These are phyloP conservation scores for Beauveria medogensis DNA, from an alignment of 2,329 filamentous ascomycete species.

Conservation along the genomic window DNA sequence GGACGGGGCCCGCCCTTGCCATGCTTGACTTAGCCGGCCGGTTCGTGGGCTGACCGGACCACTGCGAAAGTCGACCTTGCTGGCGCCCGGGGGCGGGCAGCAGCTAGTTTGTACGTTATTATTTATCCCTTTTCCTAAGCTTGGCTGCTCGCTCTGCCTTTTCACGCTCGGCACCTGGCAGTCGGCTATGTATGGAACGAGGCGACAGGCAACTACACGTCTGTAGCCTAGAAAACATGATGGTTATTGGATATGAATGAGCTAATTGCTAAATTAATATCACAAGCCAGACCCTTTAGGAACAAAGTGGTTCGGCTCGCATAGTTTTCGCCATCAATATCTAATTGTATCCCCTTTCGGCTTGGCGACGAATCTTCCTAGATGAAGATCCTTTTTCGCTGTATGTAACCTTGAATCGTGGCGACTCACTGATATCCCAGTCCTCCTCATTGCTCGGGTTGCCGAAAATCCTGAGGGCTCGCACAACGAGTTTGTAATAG, in stretches of 20 bases:
- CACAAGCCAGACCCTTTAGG: not conserved
- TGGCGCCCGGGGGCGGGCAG: too few relatives aligned
- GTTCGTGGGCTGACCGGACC: too few relatives aligned
- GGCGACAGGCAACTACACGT: constrained; percentile 16
- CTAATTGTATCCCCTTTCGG: not conserved
- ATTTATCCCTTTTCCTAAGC: too few relatives aligned
- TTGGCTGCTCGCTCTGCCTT: too few relatives aligned
- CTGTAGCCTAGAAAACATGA: constrained; percentile 12
- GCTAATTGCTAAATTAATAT: not conserved
- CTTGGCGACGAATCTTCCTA: not conserved
- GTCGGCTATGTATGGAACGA: constrained; percentile 33
- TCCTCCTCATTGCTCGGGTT: constrained; percentile 34
- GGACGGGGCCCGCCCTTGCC: too few relatives aligned
- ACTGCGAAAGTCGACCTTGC: too few relatives aligned
- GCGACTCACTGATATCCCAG: constrained; percentile 37
- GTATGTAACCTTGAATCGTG: constrained; percentile 32
- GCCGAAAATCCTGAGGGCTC: constrained; percentile 43
- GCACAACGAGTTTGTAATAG: constrained; percentile 39
- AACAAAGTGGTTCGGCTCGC: not conserved
- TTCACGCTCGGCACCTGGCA: constrained; percentile 23
- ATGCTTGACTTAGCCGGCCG: too few relatives aligned
- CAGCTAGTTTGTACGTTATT: too few relatives aligned
- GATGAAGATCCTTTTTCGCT: not conserved
- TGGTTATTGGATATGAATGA: too few relatives aligned
- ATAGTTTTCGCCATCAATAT: not conserved